phyloP scores from a whole-genome alignment of 768 basidiomycete genomes.

The Cystofilobasidium macerans region DNA sequence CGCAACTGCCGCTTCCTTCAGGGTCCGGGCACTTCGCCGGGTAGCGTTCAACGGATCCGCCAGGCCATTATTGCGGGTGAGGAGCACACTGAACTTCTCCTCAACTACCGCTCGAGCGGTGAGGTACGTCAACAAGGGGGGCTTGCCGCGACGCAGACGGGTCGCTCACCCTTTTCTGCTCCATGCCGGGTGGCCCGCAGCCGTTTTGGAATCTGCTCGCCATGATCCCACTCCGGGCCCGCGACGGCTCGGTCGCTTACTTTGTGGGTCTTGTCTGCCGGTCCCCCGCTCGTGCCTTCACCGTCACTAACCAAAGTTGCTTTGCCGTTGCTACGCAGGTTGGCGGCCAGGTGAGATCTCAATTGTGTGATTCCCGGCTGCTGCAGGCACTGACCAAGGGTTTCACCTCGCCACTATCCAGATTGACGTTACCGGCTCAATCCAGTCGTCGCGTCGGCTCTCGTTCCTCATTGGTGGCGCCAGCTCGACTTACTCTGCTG shows the following conservation, averaged over 20 bases:
- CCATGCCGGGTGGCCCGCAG: no score
- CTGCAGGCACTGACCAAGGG: no score
- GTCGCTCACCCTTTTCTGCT: no score
- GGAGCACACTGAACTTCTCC: conserved; percentile 9
- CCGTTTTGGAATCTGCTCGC: conserved; percentile 18
- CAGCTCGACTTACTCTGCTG: conserved; percentile 3
- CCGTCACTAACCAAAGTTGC: no score
- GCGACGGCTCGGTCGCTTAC: conserved; percentile 13
- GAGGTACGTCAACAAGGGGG: not conserved
- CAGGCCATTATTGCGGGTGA: conserved; percentile 14
- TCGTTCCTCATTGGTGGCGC: conserved; percentile 22
- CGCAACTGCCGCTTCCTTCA: conserved; percentile 23
- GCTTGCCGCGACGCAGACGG: no score
- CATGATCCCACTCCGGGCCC: conserved; percentile 12
- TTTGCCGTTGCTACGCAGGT: no score
- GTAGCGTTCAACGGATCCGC: conserved; percentile 9
- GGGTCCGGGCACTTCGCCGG: conserved; percentile 13
- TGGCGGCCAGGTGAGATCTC: conserved; percentile 16
- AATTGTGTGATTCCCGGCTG: no score
- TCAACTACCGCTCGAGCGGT: not conserved
- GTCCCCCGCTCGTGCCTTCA: no score
- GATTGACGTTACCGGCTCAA: conserved; percentile 15
- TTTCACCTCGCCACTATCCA: no score
- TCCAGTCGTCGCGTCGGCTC: conserved; percentile 10
- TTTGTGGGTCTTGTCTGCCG: no score